Conservation (phyloP, 768 basidiomycete species). For the Lyophyllum shimeji region DNA sequence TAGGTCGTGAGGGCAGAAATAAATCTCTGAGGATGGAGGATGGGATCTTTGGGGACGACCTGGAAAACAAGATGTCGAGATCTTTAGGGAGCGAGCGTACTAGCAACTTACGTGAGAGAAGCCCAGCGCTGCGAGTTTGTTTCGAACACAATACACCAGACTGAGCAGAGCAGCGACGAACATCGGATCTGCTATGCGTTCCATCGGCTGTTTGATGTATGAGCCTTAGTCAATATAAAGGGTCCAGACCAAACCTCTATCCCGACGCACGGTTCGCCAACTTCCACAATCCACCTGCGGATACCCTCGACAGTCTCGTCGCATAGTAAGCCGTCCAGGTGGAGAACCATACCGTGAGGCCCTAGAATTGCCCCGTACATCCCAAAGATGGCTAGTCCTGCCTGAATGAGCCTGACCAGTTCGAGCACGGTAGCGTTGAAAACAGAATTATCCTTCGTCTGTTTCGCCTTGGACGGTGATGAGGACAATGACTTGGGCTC, state of each 20-base stretch:
- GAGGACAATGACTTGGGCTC: slow-evolving; percentile 10
- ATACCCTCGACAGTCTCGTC: slow-evolving; percentile 76
- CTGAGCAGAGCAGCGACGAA: slow-evolving; percentile 72
- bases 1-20: slow-evolving; percentile 45
- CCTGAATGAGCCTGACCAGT: slow-evolving; percentile 74
- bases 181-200: slow-evolving; percentile 71
- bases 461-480: slow-evolving; percentile 4
- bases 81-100: neutral
- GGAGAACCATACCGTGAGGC: slow-evolving; percentile 3
- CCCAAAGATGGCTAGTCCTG: slow-evolving; percentile 70
- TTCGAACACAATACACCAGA: slow-evolving; percentile 64
- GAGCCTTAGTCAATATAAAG: neutral
- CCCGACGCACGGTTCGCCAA: slow-evolving; percentile 61
- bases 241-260: slow-evolving; percentile 51
- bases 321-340: slow-evolving; percentile 71
- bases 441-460: slow-evolving; percentile 33
- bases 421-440: slow-evolving; percentile 74
- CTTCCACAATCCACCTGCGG: slow-evolving; percentile 60
- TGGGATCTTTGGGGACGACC: slow-evolving; percentile 72
- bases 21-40: slow-evolving; percentile 66
- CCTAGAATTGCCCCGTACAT: slow-evolving; percentile 36
- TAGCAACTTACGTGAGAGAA: slow-evolving; percentile 33
- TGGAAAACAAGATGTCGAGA: slow-evolving; percentile 9
- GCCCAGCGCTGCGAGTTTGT: slow-evolving; percentile 64
- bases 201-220: slow-evolving; percentile 49